Evolutionary conservation across 768 basidiomycete genomes (phyloP), one percentile per base, ranked within the genome.

Genomic region (Russula dissimulans): DNA sequence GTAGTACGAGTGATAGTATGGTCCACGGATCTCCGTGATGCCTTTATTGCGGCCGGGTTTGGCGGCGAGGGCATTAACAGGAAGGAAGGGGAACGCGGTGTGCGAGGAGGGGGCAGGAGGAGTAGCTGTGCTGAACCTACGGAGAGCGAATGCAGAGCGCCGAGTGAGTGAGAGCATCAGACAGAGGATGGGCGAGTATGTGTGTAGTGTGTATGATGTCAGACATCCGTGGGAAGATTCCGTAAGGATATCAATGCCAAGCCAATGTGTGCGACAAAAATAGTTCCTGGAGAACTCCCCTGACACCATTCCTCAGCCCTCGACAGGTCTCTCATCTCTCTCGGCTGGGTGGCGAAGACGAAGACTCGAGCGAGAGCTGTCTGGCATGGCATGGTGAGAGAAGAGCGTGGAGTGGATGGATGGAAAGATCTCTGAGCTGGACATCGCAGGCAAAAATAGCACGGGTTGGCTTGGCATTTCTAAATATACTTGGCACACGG

Each of bases 1-100:
- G 76, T 15, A 42, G 76, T 15, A 42, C 52, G 51, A 22, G 51
- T 12, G 41, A 54, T 72, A 66, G 56, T 77, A 77, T 32, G 76
- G 75, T 11, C 77, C 76, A 14, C 77, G 71, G 52, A 78, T 79
- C 65, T 79, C 76, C 4, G 77, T 76, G 32, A 54, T 44, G 7
- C 52, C 42, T 15, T 44, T 43, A 22, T 34, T 34, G 32, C 31
- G 10, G 31, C 12, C 31, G 6, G 9, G 17, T 22, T 54, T 32
- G 17, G 10, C 2, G 10, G 42, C 29, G 8, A 32, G 53, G n/a
- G n/a, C n/a, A 32, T 31, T 18, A 17, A 44, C 2, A n/a, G 41
- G n/a, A 32, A 43, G 41, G 26, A 29, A 42, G 9, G 39, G 14
- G 1, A 26, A 11, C 0, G 42, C n/a, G 14, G n/a, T n/a, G 18